A percentile compares a stretch with the other conserved stretches of the same genome.
These are phyloP conservation scores for Sugiyamaella smithiae DNA, from an alignment of 805 yeast genomes.

Conservation along the genomic window DNA sequence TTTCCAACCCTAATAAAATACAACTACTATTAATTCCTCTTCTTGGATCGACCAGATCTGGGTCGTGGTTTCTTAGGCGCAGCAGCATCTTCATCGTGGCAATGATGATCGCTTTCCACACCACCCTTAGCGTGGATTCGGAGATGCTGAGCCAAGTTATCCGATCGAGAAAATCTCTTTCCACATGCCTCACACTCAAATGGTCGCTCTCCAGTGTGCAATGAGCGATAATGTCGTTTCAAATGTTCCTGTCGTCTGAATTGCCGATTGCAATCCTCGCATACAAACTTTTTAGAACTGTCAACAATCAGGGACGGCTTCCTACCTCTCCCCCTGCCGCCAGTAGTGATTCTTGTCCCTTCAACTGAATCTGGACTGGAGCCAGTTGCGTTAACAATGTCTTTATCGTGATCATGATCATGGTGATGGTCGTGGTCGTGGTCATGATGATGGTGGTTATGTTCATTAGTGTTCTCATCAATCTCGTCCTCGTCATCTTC, in stretches of 20 bases:
- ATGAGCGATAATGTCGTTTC: slow-evolving; percentile 68
- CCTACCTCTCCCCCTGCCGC: slow-evolving; percentile 46
- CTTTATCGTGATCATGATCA: slow-evolving; percentile 4
- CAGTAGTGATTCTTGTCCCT: too few relatives aligned
- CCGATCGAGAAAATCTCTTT: slow-evolving; percentile 35
- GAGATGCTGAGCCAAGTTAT: slow-evolving; percentile 35
- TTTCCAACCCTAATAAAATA: background rate
- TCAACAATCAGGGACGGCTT: slow-evolving; percentile 60
- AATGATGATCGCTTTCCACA: background rate
- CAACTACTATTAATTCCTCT: background rate
- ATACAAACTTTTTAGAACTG: slow-evolving; percentile 53
- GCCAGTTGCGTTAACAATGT: background rate
- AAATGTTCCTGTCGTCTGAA: slow-evolving; percentile 77
- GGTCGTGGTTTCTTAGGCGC: background rate
- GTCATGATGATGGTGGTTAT: background rate
- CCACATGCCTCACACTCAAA: slow-evolving; percentile 33
- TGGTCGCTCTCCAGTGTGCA: slow-evolving; percentile 67
- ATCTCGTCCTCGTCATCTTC: slow-evolving; percentile 2
- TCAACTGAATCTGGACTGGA: background rate
- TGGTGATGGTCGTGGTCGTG: slow-evolving; percentile 6
- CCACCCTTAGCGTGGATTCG: slow-evolving; percentile 26
- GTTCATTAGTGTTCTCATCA: background rate
- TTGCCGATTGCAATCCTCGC: slow-evolving; percentile 60
- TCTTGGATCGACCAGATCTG: background rate
- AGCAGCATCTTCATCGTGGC: background rate